Percentiles rank a stretch among this genome's conserved stretches.
Conservation (phyloP, 78 protist genomes). For the Dictyostelium intermedium region DNA sequence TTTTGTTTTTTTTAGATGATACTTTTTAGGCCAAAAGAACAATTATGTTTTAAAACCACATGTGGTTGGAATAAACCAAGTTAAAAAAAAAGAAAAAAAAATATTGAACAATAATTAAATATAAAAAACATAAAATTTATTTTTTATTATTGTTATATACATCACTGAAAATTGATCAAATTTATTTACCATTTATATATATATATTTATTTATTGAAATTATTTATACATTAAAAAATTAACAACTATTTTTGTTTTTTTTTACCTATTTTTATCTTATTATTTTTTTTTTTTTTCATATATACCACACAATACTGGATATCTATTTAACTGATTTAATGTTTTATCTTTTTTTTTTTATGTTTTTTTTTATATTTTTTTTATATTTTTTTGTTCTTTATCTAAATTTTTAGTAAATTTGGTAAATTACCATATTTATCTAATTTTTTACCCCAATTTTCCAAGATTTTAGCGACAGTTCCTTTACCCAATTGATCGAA, state of each 20-base stretch:
- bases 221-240: background rate
- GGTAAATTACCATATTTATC: slow-evolving; percentile 73
- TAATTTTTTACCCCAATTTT: slow-evolving; percentile 76
- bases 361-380: background rate
- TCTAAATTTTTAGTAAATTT: slow-evolving; percentile 51
- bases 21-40: too few relatives aligned
- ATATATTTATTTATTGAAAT: background rate
- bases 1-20: too few relatives aligned
- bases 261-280: background rate
- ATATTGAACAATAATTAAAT: too few relatives aligned
- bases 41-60: too few relatives aligned
- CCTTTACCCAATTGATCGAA: slow-evolving; percentile 79
- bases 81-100: too few relatives aligned
- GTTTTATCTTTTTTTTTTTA: background rate
- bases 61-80: too few relatives aligned
- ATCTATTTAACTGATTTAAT: background rate
- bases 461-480: slow-evolving; percentile 48
- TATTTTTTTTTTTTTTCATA: too few relatives aligned
- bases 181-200: background rate
- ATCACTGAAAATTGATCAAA: background rate
- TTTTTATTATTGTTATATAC: too few relatives aligned
- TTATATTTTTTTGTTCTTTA: background rate
- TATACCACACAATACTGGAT: background rate
- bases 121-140: too few relatives aligned
- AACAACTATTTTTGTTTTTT: background rate